Evolutionary conservation across 441 rosid species (phyloP).

Genomic region (Gossypium davidsonii): DNA sequence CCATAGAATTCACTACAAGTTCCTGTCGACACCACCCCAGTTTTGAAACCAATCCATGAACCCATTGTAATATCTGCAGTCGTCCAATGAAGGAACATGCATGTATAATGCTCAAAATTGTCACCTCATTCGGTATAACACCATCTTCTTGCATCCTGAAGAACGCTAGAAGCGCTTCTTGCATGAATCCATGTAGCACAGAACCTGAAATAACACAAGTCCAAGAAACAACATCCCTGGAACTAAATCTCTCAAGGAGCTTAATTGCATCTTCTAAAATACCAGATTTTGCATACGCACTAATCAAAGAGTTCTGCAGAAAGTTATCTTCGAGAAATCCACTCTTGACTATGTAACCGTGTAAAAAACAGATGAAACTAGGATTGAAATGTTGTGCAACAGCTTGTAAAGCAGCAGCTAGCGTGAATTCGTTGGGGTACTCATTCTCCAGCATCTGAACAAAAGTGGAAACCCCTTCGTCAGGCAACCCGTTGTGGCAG

Average conservation of each 20-base stretch:
- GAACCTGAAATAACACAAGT: slow-evolving; percentile 29
- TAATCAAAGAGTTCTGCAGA: neutral
- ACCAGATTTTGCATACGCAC: slow-evolving; percentile 7
- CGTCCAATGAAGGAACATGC: slow-evolving; percentile 4
- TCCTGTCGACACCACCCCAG: slow-evolving; percentile 6
- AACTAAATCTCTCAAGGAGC: slow-evolving; percentile 5
- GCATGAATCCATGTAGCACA: slow-evolving; percentile 22
- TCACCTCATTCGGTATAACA: slow-evolving; percentile 16
- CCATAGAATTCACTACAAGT: slow-evolving; percentile 14
- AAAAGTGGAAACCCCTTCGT: slow-evolving; percentile 10
- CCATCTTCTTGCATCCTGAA: slow-evolving; percentile 14
- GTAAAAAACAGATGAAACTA: neutral
- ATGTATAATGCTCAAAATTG: slow-evolving; percentile 15
- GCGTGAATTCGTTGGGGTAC: slow-evolving; percentile 16
- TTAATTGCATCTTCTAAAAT: neutral
- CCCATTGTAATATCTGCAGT: slow-evolving; percentile 3
- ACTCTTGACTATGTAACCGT: neutral
- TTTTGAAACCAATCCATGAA: slow-evolving; percentile 16
- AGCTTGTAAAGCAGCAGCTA: slow-evolving; percentile 19
- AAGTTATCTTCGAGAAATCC: slow-evolving; percentile 1
- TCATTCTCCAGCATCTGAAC: slow-evolving; percentile 11
- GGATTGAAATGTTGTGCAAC: slow-evolving; percentile 1
- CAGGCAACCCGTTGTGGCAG: slow-evolving; percentile 10
- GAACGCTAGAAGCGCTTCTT: slow-evolving; percentile 12
- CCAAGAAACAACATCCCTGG: slow-evolving; percentile 29